A percentile compares a stretch with the other conserved stretches of the same genome.
Conservation (phyloP, 441 rosid species). For the Gossypium aridum region DNA sequence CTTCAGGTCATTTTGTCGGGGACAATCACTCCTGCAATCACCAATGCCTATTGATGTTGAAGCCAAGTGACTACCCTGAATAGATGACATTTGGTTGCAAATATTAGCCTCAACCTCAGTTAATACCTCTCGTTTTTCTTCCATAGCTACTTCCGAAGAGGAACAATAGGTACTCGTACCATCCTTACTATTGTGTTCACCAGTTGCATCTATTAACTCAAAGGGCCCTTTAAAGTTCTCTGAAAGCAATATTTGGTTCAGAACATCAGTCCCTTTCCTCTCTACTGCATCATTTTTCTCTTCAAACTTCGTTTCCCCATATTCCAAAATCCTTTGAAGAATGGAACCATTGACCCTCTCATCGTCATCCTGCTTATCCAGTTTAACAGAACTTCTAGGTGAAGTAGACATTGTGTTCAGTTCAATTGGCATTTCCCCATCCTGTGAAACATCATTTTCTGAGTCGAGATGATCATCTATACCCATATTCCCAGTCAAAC, state of each 20-base stretch:
- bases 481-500: constrained; percentile 16
- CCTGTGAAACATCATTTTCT: constrained; percentile 17
- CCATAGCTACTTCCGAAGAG: constrained; percentile 10
- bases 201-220: not conserved
- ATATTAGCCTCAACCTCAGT: constrained; percentile 17
- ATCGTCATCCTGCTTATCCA: constrained; percentile 8
- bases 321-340: constrained; percentile 5
- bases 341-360: constrained; percentile 4
- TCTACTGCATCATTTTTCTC: constrained; percentile 9
- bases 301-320: constrained; percentile 12
- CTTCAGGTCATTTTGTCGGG: constrained; percentile 20
- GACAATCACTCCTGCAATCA: constrained; percentile 13
- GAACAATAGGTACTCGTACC: constrained; percentile 7
- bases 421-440: constrained; percentile 13
- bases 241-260: constrained; percentile 1
- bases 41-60: constrained; percentile 20
- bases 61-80: constrained; percentile 15
- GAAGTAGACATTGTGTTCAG: constrained; percentile 6
- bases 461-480: constrained; percentile 14
- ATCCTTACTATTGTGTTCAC: constrained; percentile 13
- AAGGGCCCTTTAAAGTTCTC: not conserved
- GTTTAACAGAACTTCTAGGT: not conserved
- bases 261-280: not conserved
- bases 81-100: constrained; percentile 17
- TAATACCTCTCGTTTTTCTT: constrained; percentile 18